Evolutionary conservation across 352 stramenopile species (phyloP).

Genomic region (Phytophthora colocasiae): DNA sequence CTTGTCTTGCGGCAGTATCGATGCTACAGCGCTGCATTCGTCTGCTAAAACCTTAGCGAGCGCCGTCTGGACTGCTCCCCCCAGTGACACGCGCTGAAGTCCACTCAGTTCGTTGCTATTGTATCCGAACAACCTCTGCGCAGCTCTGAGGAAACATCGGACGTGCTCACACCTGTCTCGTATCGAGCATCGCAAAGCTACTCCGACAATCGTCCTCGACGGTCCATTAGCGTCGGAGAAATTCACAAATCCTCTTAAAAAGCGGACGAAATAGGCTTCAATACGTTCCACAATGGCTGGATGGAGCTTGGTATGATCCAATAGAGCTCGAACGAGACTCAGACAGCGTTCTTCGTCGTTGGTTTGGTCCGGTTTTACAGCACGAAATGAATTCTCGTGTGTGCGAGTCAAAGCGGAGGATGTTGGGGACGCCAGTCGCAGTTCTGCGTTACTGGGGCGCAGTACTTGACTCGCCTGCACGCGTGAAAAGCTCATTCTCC

Average conservation of each 20-base stretch:
- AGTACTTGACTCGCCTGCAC: constrained; percentile 24
- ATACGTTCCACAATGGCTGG: constrained; percentile 16
- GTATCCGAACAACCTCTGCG: constrained; percentile 23
- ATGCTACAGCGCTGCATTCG: constrained; percentile 13
- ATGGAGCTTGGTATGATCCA: constrained; percentile 24
- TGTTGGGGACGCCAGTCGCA: constrained; percentile 34
- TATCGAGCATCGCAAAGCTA: constrained; percentile 22
- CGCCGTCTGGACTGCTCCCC: constrained; percentile 15
- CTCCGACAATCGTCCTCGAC: constrained; percentile 1
- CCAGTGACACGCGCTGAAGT: constrained; percentile 4
- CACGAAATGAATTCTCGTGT: neutral
- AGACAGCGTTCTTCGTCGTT: constrained; percentile 9
- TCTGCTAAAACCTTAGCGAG: constrained; percentile 16
- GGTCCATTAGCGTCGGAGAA: constrained; percentile 1
- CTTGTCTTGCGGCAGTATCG: constrained; percentile 32
- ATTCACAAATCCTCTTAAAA: constrained; percentile 18
- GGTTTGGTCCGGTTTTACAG: constrained; percentile 1
- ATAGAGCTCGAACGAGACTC: constrained; percentile 16
- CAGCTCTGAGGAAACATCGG: constrained; percentile 25
- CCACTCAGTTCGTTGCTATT: neutral
- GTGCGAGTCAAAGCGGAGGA: constrained; percentile 17
- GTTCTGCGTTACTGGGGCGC: constrained; percentile 26
- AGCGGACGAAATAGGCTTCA: constrained; percentile 19
- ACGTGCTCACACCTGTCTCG: constrained; percentile 15
- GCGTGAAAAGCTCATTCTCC: constrained; percentile 30